phyloP scores from a whole-genome alignment of 208 protist species.

The Phytomonas sp. region DNA sequence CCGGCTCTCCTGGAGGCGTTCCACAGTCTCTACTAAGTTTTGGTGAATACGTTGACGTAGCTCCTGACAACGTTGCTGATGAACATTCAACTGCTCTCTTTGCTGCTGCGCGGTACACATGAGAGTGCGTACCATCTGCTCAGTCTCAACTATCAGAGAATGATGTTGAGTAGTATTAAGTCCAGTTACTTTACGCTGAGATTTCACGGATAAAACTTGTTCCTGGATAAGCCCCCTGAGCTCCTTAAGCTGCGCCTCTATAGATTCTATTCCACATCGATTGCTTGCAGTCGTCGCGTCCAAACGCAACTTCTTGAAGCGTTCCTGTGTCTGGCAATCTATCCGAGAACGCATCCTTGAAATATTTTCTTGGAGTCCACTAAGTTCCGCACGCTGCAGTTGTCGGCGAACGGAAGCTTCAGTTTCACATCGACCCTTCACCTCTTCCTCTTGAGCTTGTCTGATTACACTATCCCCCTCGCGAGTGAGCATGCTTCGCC shows the following conservation, averaged over 20 bases:
- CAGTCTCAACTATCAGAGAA: not conserved
- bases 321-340: not conserved
- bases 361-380: constrained; percentile 1
- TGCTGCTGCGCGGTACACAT: not conserved
- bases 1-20: constrained; percentile 4
- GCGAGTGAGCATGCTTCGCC: constrained; percentile 5
- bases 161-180: not conserved
- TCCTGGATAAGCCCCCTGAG: not conserved
- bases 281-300: not conserved
- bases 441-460: constrained; percentile 4
- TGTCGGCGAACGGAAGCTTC: constrained; percentile 10
- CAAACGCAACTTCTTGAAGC: not conserved
- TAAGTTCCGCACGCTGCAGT: constrained; percentile 1
- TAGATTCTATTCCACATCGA: not conserved
- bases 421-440: not conserved
- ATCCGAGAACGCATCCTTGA: not conserved
- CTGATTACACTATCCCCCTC: constrained; percentile 5
- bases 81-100: not conserved
- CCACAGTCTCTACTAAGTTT: not conserved
- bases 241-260: not conserved
- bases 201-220: not conserved
- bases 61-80: not conserved
- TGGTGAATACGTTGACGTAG: not conserved
- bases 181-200: not conserved
- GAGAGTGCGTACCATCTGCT: not conserved